A percentile compares a stretch with the other conserved stretches of the same genome.
Evolutionary conservation across 192 early-diverging fungal genomes (phyloP).

Genomic region (Haplosporangium gracile): DNA sequence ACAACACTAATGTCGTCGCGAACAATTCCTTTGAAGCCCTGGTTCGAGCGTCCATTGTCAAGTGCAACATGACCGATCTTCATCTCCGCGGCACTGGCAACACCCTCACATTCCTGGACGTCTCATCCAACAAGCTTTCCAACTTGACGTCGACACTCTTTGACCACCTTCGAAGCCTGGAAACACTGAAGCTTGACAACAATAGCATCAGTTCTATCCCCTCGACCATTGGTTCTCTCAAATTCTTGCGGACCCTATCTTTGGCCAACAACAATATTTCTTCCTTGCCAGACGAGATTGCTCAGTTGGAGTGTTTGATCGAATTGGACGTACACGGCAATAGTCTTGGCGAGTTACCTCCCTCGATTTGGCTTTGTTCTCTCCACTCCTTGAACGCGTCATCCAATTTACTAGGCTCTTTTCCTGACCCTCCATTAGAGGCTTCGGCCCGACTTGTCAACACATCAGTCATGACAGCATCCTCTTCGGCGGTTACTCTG

Average conservation of each 20-base stretch:
- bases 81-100: slow-evolving; percentile 61
- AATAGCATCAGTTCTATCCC: slow-evolving; percentile 81
- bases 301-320: slow-evolving; percentile 70
- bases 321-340: slow-evolving; percentile 83
- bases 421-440: slow-evolving; percentile 75
- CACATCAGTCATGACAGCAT: neutral
- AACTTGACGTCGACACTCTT: slow-evolving; percentile 74
- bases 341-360: slow-evolving; percentile 78
- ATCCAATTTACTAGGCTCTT: slow-evolving; percentile 84
- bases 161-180: slow-evolving; percentile 66
- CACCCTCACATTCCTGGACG: slow-evolving; percentile 63
- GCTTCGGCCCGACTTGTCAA: neutral
- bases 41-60: slow-evolving; percentile 71
- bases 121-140: slow-evolving; percentile 81
- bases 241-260: slow-evolving; percentile 67
- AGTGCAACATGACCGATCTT: slow-evolving; percentile 81
- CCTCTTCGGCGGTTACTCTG: slow-evolving; percentile 10
- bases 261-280: slow-evolving; percentile 79
- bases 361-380: slow-evolving; percentile 83
- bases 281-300: slow-evolving; percentile 78
- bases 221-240: slow-evolving; percentile 68
- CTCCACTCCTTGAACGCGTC: slow-evolving; percentile 81
- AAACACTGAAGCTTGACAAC: slow-evolving; percentile 73
- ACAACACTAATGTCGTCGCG: slow-evolving; percentile 76
- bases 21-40: slow-evolving; percentile 71